Evolutionary conservation across 2,329 filamentous ascomycete genomes (phyloP), one percentile per base, ranked within the genome.

Genomic region (Clonostachys rosea): DNA sequence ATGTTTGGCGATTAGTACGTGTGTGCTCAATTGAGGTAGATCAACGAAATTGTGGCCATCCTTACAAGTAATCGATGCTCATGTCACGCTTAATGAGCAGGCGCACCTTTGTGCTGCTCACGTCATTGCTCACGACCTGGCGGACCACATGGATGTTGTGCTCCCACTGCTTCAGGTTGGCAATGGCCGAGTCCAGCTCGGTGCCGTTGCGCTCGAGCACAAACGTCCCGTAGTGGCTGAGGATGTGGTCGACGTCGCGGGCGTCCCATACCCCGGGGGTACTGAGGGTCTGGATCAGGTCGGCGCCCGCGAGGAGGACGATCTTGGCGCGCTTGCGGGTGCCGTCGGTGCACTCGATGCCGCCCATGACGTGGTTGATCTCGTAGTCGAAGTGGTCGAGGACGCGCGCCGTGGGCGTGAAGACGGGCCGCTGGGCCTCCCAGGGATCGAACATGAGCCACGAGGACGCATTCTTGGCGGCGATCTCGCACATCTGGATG

Each of bases 341-440:
- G 49, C 89, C 89, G 54, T 86, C 78, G 17, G 77, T 74, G 42
- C 78, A 80, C 57, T 87, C 78, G 33, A 94, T 81, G 10, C 91
- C 91, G 7, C 91, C 91, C 41, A 89, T 79, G 20, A 81, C 78
- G 45, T 67, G 61, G 63, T 96, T 96, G 62, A 96, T 89, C 64
- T 96, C 90, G 61, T 92, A 72, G 55, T 95, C 84, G 58, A 96
- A 94, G 67, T 96, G 92, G 60, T 95, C 90, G 43, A 96, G 75
- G 39, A 96, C 91, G 56, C 87, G 81, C 37, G 91, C 92, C 1
- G 92, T 97, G 14, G 91, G 90, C 52, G 90, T 85, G 63, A 96
- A 97, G 7, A 54, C 87, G 78, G 59, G 85, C 81, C 68, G 95
- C 84, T 57, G 87, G 35, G 89, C 87, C 73, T 96, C 91, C 86